phyloP scores from a whole-genome alignment of 1,139 yeast genomes.

The Scheffersomyces quercinus region DNA sequence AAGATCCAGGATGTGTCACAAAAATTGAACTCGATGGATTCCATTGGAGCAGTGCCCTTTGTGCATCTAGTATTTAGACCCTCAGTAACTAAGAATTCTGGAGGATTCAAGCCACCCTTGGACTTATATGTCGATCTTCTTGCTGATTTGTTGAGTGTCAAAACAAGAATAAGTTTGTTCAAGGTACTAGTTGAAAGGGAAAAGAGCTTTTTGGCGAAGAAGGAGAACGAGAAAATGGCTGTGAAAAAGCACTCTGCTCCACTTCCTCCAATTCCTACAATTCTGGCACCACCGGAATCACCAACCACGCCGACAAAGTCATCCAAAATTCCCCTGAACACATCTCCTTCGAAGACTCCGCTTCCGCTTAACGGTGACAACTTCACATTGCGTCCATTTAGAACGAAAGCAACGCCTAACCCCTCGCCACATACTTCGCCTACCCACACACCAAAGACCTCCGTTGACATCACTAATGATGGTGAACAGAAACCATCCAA shows the following conservation, averaged over 20 bases:
- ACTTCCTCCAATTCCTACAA: slow-evolving; percentile 11
- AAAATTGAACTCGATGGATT: slow-evolving; percentile 36
- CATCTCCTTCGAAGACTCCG: slow-evolving; percentile 5
- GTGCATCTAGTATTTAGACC: slow-evolving; percentile 46
- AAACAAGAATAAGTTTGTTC: slow-evolving; percentile 26
- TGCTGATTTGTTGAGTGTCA: slow-evolving; percentile 28
- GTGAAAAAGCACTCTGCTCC: slow-evolving; percentile 15
- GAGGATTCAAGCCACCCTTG: slow-evolving; percentile 47
- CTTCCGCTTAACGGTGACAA: slow-evolving; percentile 19
- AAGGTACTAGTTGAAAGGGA: slow-evolving; percentile 32
- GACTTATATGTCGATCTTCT: slow-evolving; percentile 28
- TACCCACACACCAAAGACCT: slow-evolving; percentile 24
- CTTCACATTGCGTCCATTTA: slow-evolving; percentile 45
- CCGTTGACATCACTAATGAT: slow-evolving; percentile 12
- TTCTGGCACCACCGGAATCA: slow-evolving; percentile 15
- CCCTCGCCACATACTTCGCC: slow-evolving; percentile 46
- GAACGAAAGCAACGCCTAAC: slow-evolving; percentile 42
- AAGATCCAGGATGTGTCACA: slow-evolving; percentile 13
- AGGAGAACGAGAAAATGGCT: slow-evolving; percentile 32
- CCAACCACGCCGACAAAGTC: slow-evolving; percentile 3
- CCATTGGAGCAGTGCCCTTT: slow-evolving; percentile 42
- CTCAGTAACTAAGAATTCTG: slow-evolving; percentile 33
- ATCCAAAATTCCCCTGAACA: not conserved
- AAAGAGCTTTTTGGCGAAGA: slow-evolving; percentile 26
- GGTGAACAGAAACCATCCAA: not conserved